Conservation (phyloP, 306 rosid species). For the Hippophae gyantsensis region DNA sequence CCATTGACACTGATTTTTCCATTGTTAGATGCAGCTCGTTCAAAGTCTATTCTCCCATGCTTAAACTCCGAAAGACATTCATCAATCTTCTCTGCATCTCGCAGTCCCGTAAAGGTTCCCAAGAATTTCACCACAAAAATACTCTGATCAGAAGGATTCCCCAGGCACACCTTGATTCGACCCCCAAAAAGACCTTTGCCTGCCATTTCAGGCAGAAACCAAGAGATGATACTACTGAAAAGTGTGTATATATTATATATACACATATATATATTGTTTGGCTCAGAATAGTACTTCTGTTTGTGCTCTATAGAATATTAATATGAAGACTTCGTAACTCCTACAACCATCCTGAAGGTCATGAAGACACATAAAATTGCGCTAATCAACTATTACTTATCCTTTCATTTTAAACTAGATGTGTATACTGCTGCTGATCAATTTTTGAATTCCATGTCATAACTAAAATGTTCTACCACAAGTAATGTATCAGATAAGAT, state of each 20-base stretch:
- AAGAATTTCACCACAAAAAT: conserved; percentile 41
- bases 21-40: conserved; percentile 11
- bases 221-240: conserved; percentile 4
- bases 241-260: neutral
- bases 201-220: conserved; percentile 26
- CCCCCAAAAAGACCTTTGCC: conserved; percentile 80
- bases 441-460: neutral
- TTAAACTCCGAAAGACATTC: conserved; percentile 22
- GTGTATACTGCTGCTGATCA: neutral
- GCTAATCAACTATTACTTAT: too few relatives aligned
- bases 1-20: conserved; percentile 5
- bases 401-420: too few relatives aligned
- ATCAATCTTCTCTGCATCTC: conserved; percentile 43
- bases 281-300: neutral
- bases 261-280: too few relatives aligned
- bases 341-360: too few relatives aligned
- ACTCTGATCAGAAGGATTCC: conserved; percentile 43
- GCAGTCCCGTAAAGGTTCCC: conserved; percentile 43
- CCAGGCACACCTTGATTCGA: conserved; percentile 54
- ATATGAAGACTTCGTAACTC: neutral
- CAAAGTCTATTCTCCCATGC: conserved; percentile 37
- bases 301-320: neutral
- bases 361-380: too few relatives aligned
- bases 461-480: neutral
- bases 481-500: neutral